Evolutionary conservation across 306 rosid genomes (phyloP).

Genomic region (Vigna radiata): DNA sequence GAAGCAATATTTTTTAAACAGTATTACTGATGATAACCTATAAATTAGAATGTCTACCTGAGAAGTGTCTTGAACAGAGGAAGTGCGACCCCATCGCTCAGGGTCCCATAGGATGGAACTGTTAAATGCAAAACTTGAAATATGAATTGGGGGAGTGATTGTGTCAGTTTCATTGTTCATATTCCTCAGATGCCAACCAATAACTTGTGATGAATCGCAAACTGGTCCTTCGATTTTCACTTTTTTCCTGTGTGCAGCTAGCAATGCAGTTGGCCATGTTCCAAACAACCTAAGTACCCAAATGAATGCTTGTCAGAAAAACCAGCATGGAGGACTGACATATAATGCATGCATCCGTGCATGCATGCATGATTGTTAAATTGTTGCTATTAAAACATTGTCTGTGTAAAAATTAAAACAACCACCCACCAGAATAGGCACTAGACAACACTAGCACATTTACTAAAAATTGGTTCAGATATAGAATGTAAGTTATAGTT

Average conservation of each 20-base stretch:
- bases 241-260: conserved; percentile 66
- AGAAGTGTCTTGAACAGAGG: conserved; percentile 77
- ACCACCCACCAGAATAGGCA: conserved; percentile 22
- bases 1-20: background rate
- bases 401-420: background rate
- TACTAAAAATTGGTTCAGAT: background rate
- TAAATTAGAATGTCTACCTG: conserved; percentile 60
- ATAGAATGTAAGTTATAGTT: background rate
- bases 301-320: background rate
- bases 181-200: conserved; percentile 87
- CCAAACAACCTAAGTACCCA: conserved; percentile 74
- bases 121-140: conserved; percentile 91
- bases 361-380: too few species aligned
- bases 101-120: conserved; percentile 97
- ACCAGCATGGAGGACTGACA: background rate
- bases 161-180: conserved; percentile 67
- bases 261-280: conserved; percentile 87
- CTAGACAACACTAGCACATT: background rate
- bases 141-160: conserved; percentile 66
- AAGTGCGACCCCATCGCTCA: conserved; percentile 98
- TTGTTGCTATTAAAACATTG: background rate
- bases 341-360: background rate
- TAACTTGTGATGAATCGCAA: conserved; percentile 86
- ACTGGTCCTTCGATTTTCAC: conserved; percentile 91
- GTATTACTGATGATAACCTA: background rate